A percentile compares a stretch with the other conserved stretches of the same genome.
phyloP scores from a whole-genome alignment of 2,329 filamentous ascomycete species.

The Xylaria sp. region DNA sequence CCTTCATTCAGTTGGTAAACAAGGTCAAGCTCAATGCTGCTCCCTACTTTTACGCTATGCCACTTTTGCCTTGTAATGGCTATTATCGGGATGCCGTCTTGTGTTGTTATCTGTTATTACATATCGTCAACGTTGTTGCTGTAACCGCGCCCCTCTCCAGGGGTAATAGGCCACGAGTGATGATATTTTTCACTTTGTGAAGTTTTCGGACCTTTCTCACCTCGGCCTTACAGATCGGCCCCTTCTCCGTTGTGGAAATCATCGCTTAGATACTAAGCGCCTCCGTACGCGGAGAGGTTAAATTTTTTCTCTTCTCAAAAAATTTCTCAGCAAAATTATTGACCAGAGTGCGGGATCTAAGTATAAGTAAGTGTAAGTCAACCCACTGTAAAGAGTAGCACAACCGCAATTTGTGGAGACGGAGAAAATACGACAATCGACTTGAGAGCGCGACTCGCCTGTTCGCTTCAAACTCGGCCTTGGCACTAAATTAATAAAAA shows the following conservation, averaged over 20 bases:
- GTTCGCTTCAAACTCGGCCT: conserved; percentile 22
- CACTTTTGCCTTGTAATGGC: background rate
- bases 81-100: background rate
- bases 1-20: conserved; percentile 1
- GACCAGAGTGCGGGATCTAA: background rate
- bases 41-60: background rate
- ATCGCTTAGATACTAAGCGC: background rate
- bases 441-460: conserved; percentile 29
- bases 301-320: background rate
- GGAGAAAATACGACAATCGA: conserved; percentile 22
- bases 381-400: conserved; percentile 22
- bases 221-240: background rate
- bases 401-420: conserved; percentile 32
- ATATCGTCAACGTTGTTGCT: background rate
- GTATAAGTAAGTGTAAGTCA: conserved; percentile 29
- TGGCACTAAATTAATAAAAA: conserved; percentile 9
- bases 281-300: background rate
- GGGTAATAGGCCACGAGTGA: no score
- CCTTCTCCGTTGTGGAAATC: background rate
- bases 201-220: background rate
- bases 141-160: background rate
- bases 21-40: background rate
- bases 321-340: conserved; percentile 23
- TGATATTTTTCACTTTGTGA: background rate
- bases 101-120: conserved; percentile 10